Evolutionary conservation across 805 yeast species (phyloP), one percentile per base, ranked within the genome.

Genomic region (Maudiozyma pseudohumilis): DNA sequence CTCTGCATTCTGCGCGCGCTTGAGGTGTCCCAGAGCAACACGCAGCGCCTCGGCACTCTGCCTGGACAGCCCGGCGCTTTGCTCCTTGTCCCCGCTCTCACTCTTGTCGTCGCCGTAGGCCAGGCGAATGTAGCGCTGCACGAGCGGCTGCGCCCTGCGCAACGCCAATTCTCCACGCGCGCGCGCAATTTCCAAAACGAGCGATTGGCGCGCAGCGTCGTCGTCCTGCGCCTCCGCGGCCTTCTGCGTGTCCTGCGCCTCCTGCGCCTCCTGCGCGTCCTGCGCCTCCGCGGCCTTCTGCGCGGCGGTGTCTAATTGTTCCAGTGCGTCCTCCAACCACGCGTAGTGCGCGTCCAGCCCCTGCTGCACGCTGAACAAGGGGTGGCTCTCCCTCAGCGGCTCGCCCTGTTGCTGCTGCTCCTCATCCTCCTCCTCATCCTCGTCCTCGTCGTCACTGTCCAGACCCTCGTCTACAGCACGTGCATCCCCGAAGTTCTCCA

Each of bases 71-170:
- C n/a, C n/a, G n/a, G n/a, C n/a, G n/a, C n/a, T n/a, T n/a, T n/a
- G n/a, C n/a, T n/a, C n/a, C n/a, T n/a, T n/a, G n/a, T 48, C 56
- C 10, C 46, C 54, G 8, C 68, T 7, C 22, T 56, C 61, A 16
- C 37, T 38, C 3, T 43, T 45, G 13, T 66, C 77, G 6, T 75
- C 74, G 36, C 70, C 83, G 52, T 79, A 81, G 21, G 70, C 68
- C 38, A 79, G 62, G 2, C 73, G 55, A 16, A 81, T 71, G 52
- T 65, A 82, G 2, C 69, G 64, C 7, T 61, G 59, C 1, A 78
- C 62, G 1, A 83, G 80, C 21, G 56, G 65, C 54, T 80, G 87
- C 2, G 87, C 78, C 44, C 77, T 75, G 59, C 72, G 73, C 35
- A 81, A 60, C 41, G 68, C 72, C 13, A 80, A 66, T 49, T 77